Conservation (phyloP, 805 yeast species). For the Spathaspora girioi region DNA sequence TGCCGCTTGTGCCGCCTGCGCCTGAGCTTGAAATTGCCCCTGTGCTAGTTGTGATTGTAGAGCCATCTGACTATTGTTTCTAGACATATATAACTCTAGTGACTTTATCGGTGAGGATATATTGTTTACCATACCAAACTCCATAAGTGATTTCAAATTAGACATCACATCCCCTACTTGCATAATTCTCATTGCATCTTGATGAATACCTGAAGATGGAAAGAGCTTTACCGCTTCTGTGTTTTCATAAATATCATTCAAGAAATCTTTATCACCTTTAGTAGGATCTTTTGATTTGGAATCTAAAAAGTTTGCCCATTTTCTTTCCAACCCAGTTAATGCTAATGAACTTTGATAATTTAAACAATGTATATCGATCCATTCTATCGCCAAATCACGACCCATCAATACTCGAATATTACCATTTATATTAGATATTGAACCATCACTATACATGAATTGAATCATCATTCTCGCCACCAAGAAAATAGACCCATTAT, state of each 20-base stretch:
- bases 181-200: conserved; percentile 62
- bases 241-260: conserved; percentile 16
- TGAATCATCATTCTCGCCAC: conserved; percentile 24
- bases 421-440: conserved; percentile 60
- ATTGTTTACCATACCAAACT: conserved; percentile 46
- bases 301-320: conserved; percentile 18
- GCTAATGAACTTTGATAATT: conserved; percentile 25
- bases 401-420: conserved; percentile 60
- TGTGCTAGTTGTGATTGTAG: conserved; percentile 4
- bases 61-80: conserved; percentile 20
- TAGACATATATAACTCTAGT: conserved; percentile 38
- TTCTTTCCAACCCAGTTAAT: conserved; percentile 21
- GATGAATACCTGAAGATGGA: conserved; percentile 60
- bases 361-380: conserved; percentile 54
- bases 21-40: conserved; percentile 5
- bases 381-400: conserved; percentile 62
- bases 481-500: conserved; percentile 36
- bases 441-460: conserved; percentile 61
- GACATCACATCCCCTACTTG: conserved; percentile 81
- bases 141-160: conserved; percentile 61
- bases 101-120: conserved; percentile 55
- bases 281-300: conserved; percentile 8
- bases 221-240: conserved; percentile 46
- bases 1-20: background rate
- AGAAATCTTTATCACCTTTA: conserved; percentile 13